Base-by-base conservation (phyloP, 2,329 filamentous ascomycete genomes). In the Aspergillus sp. region DNA sequence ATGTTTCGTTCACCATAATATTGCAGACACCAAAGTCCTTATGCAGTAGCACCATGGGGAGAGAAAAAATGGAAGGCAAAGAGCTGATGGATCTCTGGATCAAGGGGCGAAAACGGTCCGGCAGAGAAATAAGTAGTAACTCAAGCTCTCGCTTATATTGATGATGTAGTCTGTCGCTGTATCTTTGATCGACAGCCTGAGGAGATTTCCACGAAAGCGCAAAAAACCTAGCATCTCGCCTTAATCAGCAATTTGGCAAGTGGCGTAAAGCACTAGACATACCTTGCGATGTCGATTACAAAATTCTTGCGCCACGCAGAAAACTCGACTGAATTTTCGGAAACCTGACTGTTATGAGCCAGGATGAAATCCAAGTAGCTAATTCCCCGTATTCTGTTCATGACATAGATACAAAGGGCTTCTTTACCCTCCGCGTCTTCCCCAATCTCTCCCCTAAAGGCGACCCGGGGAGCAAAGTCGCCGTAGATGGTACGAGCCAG, bases 21-120 rank as follows among this genome's bases (percentile, higher is more conserved):
- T 77, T 77, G 61, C 59, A 70, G 23, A 49, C 31, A 19, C 68
- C 58, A 57, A 78, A 73, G 48, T 76, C 71, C 52, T 59, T 57
- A 52, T 76, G 71, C 2, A 73, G 63, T 16, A 77, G 66, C 4
- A 75, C 71, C 64, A 72, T 72, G 1, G 70, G 72, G 10, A 76
- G 63, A 34, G 71, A 71, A 25, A 74, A 49, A 48, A 75, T 68
- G 31, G 50, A 52, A 9, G 64, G 61, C 13, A 76, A 56, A 4
- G 66, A 64, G 41, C 61, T 55, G 32, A 75, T 47, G 47, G 62
- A 67, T 3, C 56, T 52, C n/a, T 64, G 58, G 49, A 76, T 66
- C 19, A 65, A 60, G 5, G 55, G 59, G 17, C 61, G 65, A 53
- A 76, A 75, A 29, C 71, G 69, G 19, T 44, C 23, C 11, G 71